Percentiles rank a stretch among this genome's conserved stretches.
These are phyloP conservation scores for Penicillium malachiteum DNA, from an alignment of 495 filamentous ascomycete genomes.

Conservation along the genomic window DNA sequence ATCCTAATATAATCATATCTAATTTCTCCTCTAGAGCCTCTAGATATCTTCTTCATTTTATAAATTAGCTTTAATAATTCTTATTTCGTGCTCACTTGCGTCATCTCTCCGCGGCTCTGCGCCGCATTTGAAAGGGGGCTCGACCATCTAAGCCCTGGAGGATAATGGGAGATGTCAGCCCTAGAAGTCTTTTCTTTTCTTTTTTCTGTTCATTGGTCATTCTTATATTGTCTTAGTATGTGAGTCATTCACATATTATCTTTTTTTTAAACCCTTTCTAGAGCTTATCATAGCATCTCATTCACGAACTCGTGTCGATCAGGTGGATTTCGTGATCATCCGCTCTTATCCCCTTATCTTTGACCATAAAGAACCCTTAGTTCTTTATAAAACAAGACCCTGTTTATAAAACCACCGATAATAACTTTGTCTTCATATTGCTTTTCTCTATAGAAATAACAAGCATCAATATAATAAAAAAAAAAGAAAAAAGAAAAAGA, in stretches of 20 bases:
- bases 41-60: neutral
- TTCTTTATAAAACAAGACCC: neutral
- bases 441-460: neutral
- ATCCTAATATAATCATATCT: too few relatives aligned
- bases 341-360: neutral
- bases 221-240: too few relatives aligned
- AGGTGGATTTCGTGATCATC: neutral
- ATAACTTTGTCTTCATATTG: neutral
- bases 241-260: too few relatives aligned
- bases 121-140: constrained; percentile 1
- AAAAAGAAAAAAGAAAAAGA: neutral
- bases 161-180: too few relatives aligned
- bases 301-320: neutral
- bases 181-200: too few relatives aligned
- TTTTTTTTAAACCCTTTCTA: too few relatives aligned
- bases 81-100: constrained; percentile 20
- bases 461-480: neutral
- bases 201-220: too few relatives aligned
- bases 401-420: too few relatives aligned
- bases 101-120: constrained; percentile 24
- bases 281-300: neutral
- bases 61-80: constrained; percentile 12
- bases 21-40: neutral
- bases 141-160: neutral
- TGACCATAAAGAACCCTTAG: neutral